Evolutionary conservation across 2,329 filamentous ascomycete species (phyloP), one percentile per base, ranked within the genome.

Genomic region (Verticillium dahliae): DNA sequence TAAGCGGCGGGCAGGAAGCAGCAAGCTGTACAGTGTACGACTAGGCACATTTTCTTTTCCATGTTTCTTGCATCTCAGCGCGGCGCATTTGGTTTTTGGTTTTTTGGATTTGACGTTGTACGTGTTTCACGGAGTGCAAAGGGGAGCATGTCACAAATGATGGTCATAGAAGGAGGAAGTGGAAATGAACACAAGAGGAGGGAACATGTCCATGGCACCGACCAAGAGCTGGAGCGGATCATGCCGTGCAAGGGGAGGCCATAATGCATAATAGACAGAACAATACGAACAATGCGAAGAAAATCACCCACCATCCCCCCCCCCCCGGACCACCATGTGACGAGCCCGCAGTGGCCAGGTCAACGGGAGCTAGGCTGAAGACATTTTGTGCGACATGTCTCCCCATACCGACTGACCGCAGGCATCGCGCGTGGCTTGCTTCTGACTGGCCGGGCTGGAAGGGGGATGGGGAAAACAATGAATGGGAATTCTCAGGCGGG

Each of bases 171-270:
- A 60, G 27, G 31, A 54, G 58, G 15, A 33, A 60, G 56, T 31
- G 58, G 10, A 58, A 50, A 13, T 55, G 38, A 57, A 62, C 15
- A 50, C 60, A 61, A 62, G 62, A 56, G 39, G 54, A 27, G 57
- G 57, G 57, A 27, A n/a, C 18, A 39, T 22, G 37, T 60, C 31
- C 41, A 50, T 57, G 63, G 62, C 66, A 70, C 69, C 68, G 68
- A 77, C 74, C 75, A 77, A 77, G 75, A 70, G 75, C 75, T 77
- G 75, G 73, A 70, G 73, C 67, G 69, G 67, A 69, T 70, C 71
- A 50, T 50, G 65, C 66, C 41, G 45, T 64, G 11, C 10, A 41
- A 39, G 57, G 60, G 59, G 27, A 27, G 39, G 58, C 58, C 56
- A 33, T 62, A 61, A 64, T 62, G n/a, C 59, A 50, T 62, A 64